Percentiles rank a stretch among this genome's conserved stretches.
Evolutionary conservation across 129 eudicot genomes (phyloP).

Genomic region (Cynara cardunculus): DNA sequence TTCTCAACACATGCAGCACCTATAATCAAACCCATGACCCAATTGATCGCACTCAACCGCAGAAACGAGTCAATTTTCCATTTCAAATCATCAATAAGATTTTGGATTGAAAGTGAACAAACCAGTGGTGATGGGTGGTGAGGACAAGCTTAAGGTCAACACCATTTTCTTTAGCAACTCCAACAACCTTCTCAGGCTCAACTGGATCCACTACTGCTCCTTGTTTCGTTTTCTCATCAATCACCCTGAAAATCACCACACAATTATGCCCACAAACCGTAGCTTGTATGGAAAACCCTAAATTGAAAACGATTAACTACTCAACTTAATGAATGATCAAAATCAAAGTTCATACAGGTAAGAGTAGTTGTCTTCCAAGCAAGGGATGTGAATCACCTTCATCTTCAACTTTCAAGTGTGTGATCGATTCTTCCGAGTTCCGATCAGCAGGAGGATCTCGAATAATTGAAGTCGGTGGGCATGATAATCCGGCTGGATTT

Average conservation of each 20-base stretch:
- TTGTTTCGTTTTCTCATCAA: conserved; percentile 80
- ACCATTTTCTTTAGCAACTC: conserved; percentile 61
- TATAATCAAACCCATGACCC: conserved; percentile 2
- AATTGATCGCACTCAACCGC: not conserved
- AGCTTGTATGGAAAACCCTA: not conserved
- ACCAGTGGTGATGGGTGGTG: conserved; percentile 99
- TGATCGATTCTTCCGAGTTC: conserved; percentile 2
- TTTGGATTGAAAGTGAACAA: conserved; percentile 2
- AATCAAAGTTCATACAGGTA: conserved; percentile 51
- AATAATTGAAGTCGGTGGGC: not conserved
- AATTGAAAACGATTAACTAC: not conserved
- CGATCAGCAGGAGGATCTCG: not conserved
- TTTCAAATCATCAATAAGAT: not conserved
- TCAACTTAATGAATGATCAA: not conserved
- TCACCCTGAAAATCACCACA: conserved; percentile 46
- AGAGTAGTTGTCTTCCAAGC: conserved; percentile 90
- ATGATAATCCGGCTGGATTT: not conserved
- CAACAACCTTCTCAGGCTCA: conserved; percentile 83
- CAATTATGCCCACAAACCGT: not conserved
- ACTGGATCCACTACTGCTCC: conserved; percentile 97
- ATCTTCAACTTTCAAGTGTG: conserved; percentile 28
- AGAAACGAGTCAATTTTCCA: not conserved
- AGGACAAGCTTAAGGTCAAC: conserved; percentile 71
- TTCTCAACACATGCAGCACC: not conserved
- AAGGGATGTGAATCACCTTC: conserved; percentile 88